Evolutionary conservation across 225 moss, liverwort and hornwort genomes (phyloP).

Genomic region (Polytrichum commune): DNA sequence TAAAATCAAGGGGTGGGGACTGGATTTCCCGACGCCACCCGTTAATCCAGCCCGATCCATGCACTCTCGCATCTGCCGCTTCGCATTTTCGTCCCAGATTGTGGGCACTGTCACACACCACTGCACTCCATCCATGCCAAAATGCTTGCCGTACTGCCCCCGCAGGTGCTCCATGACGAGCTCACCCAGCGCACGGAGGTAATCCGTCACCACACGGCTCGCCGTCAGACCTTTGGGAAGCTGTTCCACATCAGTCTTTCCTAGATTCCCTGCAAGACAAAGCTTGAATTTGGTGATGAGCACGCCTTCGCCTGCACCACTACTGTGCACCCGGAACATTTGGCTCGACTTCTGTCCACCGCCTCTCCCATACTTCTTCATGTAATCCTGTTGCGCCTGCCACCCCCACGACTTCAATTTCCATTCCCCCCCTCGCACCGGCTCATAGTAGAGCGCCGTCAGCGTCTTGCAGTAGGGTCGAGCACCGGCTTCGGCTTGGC

Average conservation of each 20-base stretch:
- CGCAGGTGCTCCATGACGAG: background rate
- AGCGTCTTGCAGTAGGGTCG: slow-evolving; percentile 24
- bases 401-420: slow-evolving; percentile 25
- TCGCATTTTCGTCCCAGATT: slow-evolving; percentile 17
- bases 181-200: background rate
- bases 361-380: background rate
- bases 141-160: background rate
- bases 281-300: slow-evolving; percentile 27
- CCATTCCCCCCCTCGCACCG: background rate
- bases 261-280: background rate
- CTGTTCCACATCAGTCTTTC: no score
- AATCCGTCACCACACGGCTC: slow-evolving; percentile 1
- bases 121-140: slow-evolving; percentile 1
- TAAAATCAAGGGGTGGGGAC: background rate
- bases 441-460: slow-evolving; percentile 3
- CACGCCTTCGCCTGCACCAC: background rate
- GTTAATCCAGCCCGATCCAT: slow-evolving; percentile 7
- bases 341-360: background rate
- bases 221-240: slow-evolving; percentile 15
- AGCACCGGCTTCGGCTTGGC: background rate
- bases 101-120: slow-evolving; percentile 26
- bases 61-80: slow-evolving; percentile 9
- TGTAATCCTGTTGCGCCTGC: slow-evolving; percentile 3
- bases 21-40: background rate
- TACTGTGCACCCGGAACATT: no score